Base-by-base conservation (phyloP, 768 basidiomycete species). In the Postia placenta region DNA sequence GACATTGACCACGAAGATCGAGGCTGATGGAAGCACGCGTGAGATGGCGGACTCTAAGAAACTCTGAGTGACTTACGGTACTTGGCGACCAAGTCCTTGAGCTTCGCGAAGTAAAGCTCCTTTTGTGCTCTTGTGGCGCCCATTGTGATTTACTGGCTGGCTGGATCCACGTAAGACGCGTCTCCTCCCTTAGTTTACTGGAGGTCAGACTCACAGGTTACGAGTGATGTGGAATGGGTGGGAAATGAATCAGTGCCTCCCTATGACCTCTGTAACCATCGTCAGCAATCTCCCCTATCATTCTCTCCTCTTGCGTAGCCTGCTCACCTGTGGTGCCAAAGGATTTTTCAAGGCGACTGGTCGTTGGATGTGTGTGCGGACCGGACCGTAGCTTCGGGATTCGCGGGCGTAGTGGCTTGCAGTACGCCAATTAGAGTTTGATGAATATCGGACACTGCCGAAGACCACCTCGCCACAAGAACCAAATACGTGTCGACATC, bases 1-100 rank as follows among this genome's bases (percentile, higher is more conserved):
- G 69, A 99, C 93, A 71, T 97, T 97, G 76, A 97, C 95, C 57
- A 98, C 63, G 79, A 99, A 97, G 74, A 99, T 92, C 51, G 95
- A 95, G 63, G 92, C 94, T 96, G 58, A n/a, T 17, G 43, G 28
- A 30, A 11, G 41, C 5, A 20, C 26, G 1, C 40, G 38, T 19
- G 42, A n/a, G 35, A 48, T 36, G 22, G 36, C 11, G 17, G 24
- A n/a, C n/a, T 30, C 9, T 15, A 33, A 15, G 30, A 7, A 7
- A 7, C 30, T 33, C 15, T 2, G 28, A 36, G 25, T 3, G 23
- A 79, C 90, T 64, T 56, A 96, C 93, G 79, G 69, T 87, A 94
- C 70, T 88, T 84, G 70, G 80, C 73, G 61, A 99, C 77, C 62
- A 98, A 86, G 64, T 90, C 86, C 79, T 86, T 90, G 70, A 98